Evolutionary conservation across 2,329 filamentous ascomycete genomes (phyloP), one percentile per base, ranked within the genome.

Genomic region (Cytospora schulzeri): DNA sequence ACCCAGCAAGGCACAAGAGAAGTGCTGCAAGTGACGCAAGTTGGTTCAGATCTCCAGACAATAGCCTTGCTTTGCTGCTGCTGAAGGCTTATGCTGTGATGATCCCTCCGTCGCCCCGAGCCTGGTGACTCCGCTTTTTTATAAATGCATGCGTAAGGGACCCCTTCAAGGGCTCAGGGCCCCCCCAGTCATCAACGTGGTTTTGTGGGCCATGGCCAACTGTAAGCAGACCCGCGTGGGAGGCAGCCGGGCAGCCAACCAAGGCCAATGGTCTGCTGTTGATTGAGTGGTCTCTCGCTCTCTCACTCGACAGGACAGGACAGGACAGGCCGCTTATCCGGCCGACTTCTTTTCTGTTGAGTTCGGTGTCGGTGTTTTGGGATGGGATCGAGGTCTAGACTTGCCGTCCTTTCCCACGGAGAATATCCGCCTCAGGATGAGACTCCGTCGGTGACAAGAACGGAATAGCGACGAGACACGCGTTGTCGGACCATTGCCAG

Each of bases 181-280:
- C 5, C 17, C 45, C 38, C 45, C n/a, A 24, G 45, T 24, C 45
- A 48, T 48, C 45, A 48, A 48, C n/a, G 45, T 48, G 45, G 45
- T 48, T 48, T 45, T 45, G 45, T 48, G 45, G 45, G 11, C 45
- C 45, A 56, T 5, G 64, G 53, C 29, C 61, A 45, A 26, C 22
- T 61, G 64, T 66, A 61, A 64, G 61, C 61, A 41, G 61, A 31
- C 64, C 61, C 19, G 15, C 61, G 24, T 19, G 45, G n/a, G 64
- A 61, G 60, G 60, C n/a, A 62, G 29, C 53, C 60, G 14, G 56
- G 56, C 19, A 54, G 14, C 59, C 51, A 45, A 60, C 45, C 50
- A 61, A 52, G 9, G n/a, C 50, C n/a, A 26, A 61, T 55, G 19
- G 35, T 48, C 15, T 26, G 59, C 26, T 55, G 33, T 61, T 26